Conservation (phyloP, 2,329 filamentous ascomycete species). For the Aspergillus pseudotamarii region DNA sequence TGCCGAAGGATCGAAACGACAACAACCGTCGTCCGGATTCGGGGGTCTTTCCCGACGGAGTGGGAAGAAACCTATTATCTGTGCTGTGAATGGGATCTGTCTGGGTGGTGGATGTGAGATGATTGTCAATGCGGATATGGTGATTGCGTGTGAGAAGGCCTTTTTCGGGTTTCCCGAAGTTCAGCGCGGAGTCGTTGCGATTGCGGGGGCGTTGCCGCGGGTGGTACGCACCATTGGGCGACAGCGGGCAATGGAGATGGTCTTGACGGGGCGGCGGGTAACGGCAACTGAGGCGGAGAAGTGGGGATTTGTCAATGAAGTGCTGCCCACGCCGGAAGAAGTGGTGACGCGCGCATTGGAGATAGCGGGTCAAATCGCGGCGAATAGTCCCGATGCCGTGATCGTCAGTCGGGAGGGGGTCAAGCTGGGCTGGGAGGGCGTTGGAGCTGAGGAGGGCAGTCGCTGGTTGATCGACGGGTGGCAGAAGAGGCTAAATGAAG, state of each 20-base stretch:
- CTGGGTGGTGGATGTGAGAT: slow-evolving; percentile 79
- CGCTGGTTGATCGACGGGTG: slow-evolving; percentile 59
- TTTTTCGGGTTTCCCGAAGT: slow-evolving; percentile 73
- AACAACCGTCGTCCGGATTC: slow-evolving; percentile 39
- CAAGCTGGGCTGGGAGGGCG: slow-evolving; percentile 71
- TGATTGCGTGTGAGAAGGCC: slow-evolving; percentile 61
- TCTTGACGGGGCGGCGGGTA: slow-evolving; percentile 64
- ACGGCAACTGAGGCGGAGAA: slow-evolving; percentile 60
- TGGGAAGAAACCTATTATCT: slow-evolving; percentile 70
- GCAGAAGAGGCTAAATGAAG: slow-evolving; percentile 62
- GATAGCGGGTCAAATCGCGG: slow-evolving; percentile 64
- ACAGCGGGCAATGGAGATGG: slow-evolving; percentile 74
- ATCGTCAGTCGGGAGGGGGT: slow-evolving; percentile 74
- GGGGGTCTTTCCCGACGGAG: slow-evolving; percentile 48
- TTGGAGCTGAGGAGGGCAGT: slow-evolving; percentile 66
- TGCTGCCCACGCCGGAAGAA: slow-evolving; percentile 37
- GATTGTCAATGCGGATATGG: slow-evolving; percentile 70
- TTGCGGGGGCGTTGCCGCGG: slow-evolving; percentile 71
- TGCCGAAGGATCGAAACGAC: slow-evolving; percentile 11
- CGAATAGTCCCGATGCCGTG: slow-evolving; percentile 73
- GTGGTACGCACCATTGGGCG: slow-evolving; percentile 66
- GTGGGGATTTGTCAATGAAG: slow-evolving; percentile 72
- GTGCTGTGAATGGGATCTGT: slow-evolving; percentile 74
- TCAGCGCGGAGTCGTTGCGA: slow-evolving; percentile 68
- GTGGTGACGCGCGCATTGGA: slow-evolving; percentile 53